Evolutionary conservation across 2,329 filamentous ascomycete species (phyloP), one percentile per base, ranked within the genome.

Genomic region (Endocalyx cinctus): DNA sequence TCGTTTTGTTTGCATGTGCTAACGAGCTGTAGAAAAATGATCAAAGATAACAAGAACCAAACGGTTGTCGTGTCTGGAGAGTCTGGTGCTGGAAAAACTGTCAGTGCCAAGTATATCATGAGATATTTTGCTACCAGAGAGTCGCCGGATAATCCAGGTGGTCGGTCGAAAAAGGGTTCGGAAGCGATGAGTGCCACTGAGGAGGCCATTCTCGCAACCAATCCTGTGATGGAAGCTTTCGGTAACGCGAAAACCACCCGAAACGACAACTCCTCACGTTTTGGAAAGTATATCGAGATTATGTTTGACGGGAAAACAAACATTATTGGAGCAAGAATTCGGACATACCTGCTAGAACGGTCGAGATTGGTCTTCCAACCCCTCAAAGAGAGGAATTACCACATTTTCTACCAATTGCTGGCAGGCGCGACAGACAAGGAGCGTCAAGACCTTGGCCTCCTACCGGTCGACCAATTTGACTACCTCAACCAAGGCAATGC

Each of bases 21-120:
- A 41, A n/a, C 16, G 13, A 4, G 5, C 14, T 35, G 17, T 50
- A 92, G 86, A 57, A 92, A 98, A 69, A 98, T 98, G 92, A 67
- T 98, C 57, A 84, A 92, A 47, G 92, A 96, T 67, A 76, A 77
- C 50, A 89, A 88, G 64, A 98, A 98, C 66, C 92, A 98, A 69
- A 98, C 92, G 25, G 87, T 98, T 44, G 92, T 98, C 34, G 92
- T 98, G n/a, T 98, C 92, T 22, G 92, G 92, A 60, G 92, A 98
- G 65, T 98, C 92, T 34, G 92, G 92, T 76, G 92, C 92, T 45
- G 92, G 92, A 56, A 98, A 98, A 70, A 98, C 92, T 5, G 92
- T 98, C 60, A 97, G 90, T 64, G 92, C 92, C 52, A 98, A 98
- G 69, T 97, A 98, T 66, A 97, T 98, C 60, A 98, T 98, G 92